Conservation (phyloP, 495 filamentous ascomycete species). For the Aspergillus saccharolyticus region DNA sequence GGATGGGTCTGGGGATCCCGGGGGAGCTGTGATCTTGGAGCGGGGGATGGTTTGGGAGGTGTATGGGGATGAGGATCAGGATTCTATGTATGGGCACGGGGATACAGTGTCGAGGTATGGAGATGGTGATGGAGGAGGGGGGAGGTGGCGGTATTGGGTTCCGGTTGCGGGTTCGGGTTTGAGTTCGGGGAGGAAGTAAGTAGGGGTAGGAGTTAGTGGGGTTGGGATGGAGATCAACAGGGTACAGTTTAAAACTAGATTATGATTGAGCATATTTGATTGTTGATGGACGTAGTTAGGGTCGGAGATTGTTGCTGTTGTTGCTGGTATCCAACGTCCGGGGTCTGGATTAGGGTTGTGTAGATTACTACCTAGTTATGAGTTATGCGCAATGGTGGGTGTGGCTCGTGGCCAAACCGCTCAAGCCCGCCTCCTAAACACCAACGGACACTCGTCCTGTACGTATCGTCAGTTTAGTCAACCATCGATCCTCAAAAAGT, state of each 20-base stretch:
- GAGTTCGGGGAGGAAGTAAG: background rate
- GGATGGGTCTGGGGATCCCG: background rate
- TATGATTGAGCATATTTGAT: too few species aligned
- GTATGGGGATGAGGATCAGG: background rate
- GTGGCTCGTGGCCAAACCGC: too few species aligned
- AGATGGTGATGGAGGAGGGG: too few species aligned
- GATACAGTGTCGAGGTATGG: background rate
- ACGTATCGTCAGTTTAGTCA: too few species aligned
- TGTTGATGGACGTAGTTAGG: too few species aligned
- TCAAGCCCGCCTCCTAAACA: slow-evolving; percentile 44
- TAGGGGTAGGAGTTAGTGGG: too few species aligned
- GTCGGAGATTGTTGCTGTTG: too few species aligned
- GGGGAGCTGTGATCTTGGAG: background rate
- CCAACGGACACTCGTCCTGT: slow-evolving; percentile 57
- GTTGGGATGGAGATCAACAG: too few species aligned
- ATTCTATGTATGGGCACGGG: too few species aligned
- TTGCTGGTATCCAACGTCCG: too few species aligned
- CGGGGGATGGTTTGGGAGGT: background rate
- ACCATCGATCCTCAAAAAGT: too few species aligned
- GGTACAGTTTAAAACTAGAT: too few species aligned
- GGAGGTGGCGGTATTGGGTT: background rate
- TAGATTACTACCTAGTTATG: background rate
- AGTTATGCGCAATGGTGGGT: background rate
- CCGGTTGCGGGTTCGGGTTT: background rate
- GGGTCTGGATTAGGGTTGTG: background rate